phyloP scores from a whole-genome alignment of 306 rosid species.

The Begonia loranthoides region DNA sequence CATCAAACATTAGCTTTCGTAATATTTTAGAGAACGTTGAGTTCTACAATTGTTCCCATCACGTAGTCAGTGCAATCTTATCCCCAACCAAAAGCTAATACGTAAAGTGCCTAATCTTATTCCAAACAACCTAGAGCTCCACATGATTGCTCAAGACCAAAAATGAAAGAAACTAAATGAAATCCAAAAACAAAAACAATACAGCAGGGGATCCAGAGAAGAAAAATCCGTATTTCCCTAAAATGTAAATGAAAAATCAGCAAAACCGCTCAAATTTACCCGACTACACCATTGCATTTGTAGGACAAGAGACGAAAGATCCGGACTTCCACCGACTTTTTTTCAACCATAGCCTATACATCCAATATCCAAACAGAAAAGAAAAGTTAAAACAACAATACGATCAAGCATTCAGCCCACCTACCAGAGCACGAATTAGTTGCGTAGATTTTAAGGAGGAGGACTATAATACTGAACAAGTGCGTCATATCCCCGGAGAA shows the following conservation, averaged over 20 bases:
- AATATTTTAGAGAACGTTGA: no score
- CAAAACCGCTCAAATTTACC: not conserved
- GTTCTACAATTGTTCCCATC: no score
- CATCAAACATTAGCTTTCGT: no score
- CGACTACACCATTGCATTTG: not conserved
- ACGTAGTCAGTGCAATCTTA: no score
- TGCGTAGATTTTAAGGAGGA: conserved; percentile 92
- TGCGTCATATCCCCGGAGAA: conserved; percentile 94
- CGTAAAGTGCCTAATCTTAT: no score
- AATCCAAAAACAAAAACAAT: no score
- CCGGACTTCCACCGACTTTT: not conserved
- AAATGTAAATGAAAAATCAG: not conserved
- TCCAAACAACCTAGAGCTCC: no score
- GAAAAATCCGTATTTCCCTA: no score
- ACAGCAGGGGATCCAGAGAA: no score
- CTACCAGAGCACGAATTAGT: conserved; percentile 94
- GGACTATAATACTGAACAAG: conserved; percentile 70
- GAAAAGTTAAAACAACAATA: not conserved
- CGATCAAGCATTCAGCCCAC: not conserved
- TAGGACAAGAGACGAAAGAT: not conserved
- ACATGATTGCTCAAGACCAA: no score
- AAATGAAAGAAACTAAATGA: no score
- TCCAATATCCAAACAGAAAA: conserved; percentile 1
- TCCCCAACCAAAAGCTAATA: no score
- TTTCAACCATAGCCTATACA: not conserved